Base-by-base conservation (phyloP, 495 filamentous ascomycete species). In the Elaphomyces granulatus region DNA sequence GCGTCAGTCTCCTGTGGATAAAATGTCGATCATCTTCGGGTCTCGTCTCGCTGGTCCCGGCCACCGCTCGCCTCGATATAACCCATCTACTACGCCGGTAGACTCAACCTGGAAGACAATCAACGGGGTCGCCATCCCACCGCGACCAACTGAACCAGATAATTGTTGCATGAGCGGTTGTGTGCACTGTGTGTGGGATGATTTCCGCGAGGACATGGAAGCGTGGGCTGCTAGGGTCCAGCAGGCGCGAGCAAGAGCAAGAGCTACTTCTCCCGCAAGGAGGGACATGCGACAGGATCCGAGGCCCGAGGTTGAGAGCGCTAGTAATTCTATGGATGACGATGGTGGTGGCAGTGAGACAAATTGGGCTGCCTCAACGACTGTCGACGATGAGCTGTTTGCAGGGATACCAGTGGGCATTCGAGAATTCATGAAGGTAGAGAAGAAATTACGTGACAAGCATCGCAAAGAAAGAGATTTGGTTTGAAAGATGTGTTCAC, bases 81-180 rank as follows among this genome's bases (percentile, higher is more conserved):
- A 74, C 51, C 60, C 70, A 43, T 60, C 66, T 32, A 49, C 57
- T 20, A 43, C 72, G 61, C 49, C 58, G 3, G 54, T 61, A 4
- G 48, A 51, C 38, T 53, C 58, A n/a, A 54, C 48, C 14, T 67
- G 65, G 63, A 71, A 67, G 32, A 66, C 74, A 12, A 61, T 94
- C 45, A 85, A 85, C 9, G 87, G 87, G 19, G 72, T 94, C 8
- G 64, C 73, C 41, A 81, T 94, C 3, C 87, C 87, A 8, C 86
- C 86, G 14, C 68, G 72, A 10, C 90, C 90, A 6, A 71, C 76
- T 38, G 90, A 98, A 56, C 90, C 90, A 10, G 90, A 95, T 56
- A 94, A 96, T 59, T 98, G 90, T 72, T 98, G 90, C 62, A 98
- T 96, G 90, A 85, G 80, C 49, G 90, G 90, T 19, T 98, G 90